Evolutionary conservation across 306 rosid genomes (phyloP).

Genomic region (Begonia peltatifolia): DNA sequence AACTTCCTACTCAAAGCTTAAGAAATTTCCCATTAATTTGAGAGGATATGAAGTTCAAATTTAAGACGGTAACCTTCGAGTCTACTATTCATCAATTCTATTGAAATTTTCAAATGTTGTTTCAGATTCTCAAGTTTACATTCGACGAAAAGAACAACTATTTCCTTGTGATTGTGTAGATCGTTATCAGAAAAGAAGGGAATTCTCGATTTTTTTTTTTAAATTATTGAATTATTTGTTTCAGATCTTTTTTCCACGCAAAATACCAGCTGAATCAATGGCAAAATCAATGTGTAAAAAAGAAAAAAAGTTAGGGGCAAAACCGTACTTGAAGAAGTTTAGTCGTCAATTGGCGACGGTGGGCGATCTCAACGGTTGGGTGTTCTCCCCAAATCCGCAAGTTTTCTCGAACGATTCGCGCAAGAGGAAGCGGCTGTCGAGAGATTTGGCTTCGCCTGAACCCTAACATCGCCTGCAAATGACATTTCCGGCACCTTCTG

Average conservation of each 20-base stretch:
- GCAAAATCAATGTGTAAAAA: neutral
- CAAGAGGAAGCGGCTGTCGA: constrained; percentile 52
- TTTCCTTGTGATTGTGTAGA: neutral
- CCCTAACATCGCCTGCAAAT: constrained; percentile 30
- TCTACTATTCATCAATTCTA: too few species aligned
- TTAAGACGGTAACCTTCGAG: too few species aligned
- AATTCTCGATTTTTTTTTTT: neutral
- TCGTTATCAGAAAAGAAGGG: neutral
- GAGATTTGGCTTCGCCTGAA: constrained; percentile 38
- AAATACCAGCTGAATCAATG: too few species aligned
- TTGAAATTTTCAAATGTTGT: too few species aligned
- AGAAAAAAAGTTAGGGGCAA: constrained; percentile 10
- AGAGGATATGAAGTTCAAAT: neutral
- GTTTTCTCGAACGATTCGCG: constrained; percentile 71
- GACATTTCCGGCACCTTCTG: constrained; percentile 44
- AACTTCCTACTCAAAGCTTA: neutral
- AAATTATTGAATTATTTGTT: neutral
- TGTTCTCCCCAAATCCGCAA: constrained; percentile 78
- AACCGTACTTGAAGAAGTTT: constrained; percentile 18
- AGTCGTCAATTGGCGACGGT: constrained; percentile 20
- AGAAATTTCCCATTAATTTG: neutral
- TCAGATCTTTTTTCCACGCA: too few species aligned
- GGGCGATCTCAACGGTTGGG: constrained; percentile 53
- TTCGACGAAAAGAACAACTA: neutral
- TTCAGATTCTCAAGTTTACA: neutral